phyloP scores from a whole-genome alignment of 108 stramenopile genomes.

The Asterionellopsis glacialis region DNA sequence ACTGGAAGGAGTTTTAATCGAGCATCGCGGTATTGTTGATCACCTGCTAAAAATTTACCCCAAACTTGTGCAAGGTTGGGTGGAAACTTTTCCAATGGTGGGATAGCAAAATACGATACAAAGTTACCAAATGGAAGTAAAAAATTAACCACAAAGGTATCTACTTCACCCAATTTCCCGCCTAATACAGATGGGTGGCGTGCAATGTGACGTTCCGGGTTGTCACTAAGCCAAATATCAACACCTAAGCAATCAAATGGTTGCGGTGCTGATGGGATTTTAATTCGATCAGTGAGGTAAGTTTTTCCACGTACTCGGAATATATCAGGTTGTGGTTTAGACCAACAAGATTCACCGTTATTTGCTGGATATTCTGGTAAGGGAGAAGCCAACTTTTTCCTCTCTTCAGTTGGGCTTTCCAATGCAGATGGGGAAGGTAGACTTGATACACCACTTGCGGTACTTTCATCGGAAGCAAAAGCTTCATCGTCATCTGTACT shows the following conservation, averaged over 20 bases:
- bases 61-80: constrained; percentile 55
- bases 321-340: constrained; percentile 57
- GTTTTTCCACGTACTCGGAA: constrained; percentile 77
- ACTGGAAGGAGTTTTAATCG: constrained; percentile 83
- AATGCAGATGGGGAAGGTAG: too few relatives aligned
- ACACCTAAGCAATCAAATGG: constrained; percentile 78
- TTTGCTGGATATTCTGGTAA: constrained; percentile 69
- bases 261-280: constrained; percentile 62
- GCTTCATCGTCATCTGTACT: too few relatives aligned
- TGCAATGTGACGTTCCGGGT: constrained; percentile 78
- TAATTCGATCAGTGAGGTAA: constrained; percentile 77
- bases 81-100: constrained; percentile 62
- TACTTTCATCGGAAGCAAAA: too few relatives aligned
- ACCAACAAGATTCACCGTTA: constrained; percentile 75
- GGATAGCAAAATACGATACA: constrained; percentile 79
- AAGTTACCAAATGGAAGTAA: constrained; percentile 88
- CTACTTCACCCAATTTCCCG: constrained; percentile 61
- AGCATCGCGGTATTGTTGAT: constrained; percentile 84
- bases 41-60: constrained; percentile 70
- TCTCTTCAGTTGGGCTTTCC: too few relatives aligned
- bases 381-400: constrained; percentile 37
- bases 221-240: constrained; percentile 87
- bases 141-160: constrained; percentile 88
- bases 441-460: too few relatives aligned
- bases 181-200: constrained; percentile 81